phyloP scores from a whole-genome alignment of 208 protist species.

The Borovskyia barvae region DNA sequence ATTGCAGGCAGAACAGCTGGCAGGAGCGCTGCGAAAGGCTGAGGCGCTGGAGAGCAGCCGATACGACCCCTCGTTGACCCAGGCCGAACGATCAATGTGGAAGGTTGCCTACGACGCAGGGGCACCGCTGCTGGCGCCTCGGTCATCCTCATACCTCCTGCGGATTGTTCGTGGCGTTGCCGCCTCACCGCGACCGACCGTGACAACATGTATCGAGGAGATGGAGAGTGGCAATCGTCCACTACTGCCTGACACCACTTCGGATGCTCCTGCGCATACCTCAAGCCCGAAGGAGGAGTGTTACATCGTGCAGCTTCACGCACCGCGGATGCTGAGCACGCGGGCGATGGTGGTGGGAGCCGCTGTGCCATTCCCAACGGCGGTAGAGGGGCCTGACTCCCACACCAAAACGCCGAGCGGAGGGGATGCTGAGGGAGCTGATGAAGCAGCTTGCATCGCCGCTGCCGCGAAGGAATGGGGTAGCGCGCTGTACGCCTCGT shows the following conservation, averaged over 20 bases:
- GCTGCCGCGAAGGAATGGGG: not conserved
- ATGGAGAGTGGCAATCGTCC: not conserved
- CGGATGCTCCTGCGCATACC: not conserved
- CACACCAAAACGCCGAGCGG: not conserved
- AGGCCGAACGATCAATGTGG: conserved; percentile 18
- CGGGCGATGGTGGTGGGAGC: conserved; percentile 42
- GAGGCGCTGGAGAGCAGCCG: conserved; percentile 5
- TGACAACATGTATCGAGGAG: not conserved
- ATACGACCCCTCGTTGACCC: conserved; percentile 13
- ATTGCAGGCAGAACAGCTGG: not conserved
- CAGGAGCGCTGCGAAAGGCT: not conserved
- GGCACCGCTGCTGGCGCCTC: conserved; percentile 1
- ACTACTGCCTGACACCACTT: not conserved
- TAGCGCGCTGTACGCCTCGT: not conserved
- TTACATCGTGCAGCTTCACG: conserved; percentile 36
- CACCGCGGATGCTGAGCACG: conserved; percentile 46
- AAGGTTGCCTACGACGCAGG: conserved; percentile 4
- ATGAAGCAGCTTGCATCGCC: not conserved
- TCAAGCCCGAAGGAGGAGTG: not conserved
- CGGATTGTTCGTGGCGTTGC: not conserved
- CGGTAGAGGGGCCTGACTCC: not conserved
- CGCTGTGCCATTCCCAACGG: not conserved
- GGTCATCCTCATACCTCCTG: conserved; percentile 21
- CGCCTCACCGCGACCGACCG: not conserved
- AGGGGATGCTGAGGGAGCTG: not conserved